Evolutionary conservation across 495 filamentous ascomycete species (phyloP), one percentile per base, ranked within the genome.

Genomic region (Penicillium pulvis): DNA sequence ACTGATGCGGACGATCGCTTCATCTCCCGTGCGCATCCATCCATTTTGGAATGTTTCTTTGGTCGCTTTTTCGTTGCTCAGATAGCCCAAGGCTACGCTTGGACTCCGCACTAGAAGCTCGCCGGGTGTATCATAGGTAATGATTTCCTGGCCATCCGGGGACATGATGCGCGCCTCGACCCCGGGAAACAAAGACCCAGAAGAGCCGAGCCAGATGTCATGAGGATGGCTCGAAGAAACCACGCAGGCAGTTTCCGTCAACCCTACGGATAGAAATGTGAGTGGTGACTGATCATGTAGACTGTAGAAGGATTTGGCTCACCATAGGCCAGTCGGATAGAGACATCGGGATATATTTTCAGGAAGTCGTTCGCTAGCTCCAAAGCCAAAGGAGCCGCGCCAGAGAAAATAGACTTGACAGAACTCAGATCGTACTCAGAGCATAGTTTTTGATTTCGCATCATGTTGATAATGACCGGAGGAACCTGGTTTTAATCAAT

Each of bases 1-100:
- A 16, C 82, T 71, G 67, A 83, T 79, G 12, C 81, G 77, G 23
- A 96, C 74, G 11, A 92, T 78, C 1, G 87, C 92, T 66, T 95
- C 91, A 64, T 97, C 92, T 19, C 92, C 92, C 1, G 92, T 97
- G 24, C 81, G 81, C 81, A 96, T 85, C 86, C 89, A 97, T 11
- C 87, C 82, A 59, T 91, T 84, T 23, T 23, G 20, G 20, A 23
- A 23, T 23, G 20, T 23, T 23, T 23, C 20, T 23, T 23, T 23
- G 20, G 20, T 23, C 63, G 92, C 92, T 61, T 87, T 86, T 20
- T 90, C 86, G 64, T 96, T 95, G 72, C 92, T 85, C 46, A 95
- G 74, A 61, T 97, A 97, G 8, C 92, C 92, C 4, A 93, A 70
- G 2, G 89, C 86, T 20, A 95, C 85, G 26, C 87, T 87, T 0